Percentiles rank a stretch among this genome's conserved stretches.
Conservation (phyloP, 768 basidiomycete species). For the Boletus reticuloceps region DNA sequence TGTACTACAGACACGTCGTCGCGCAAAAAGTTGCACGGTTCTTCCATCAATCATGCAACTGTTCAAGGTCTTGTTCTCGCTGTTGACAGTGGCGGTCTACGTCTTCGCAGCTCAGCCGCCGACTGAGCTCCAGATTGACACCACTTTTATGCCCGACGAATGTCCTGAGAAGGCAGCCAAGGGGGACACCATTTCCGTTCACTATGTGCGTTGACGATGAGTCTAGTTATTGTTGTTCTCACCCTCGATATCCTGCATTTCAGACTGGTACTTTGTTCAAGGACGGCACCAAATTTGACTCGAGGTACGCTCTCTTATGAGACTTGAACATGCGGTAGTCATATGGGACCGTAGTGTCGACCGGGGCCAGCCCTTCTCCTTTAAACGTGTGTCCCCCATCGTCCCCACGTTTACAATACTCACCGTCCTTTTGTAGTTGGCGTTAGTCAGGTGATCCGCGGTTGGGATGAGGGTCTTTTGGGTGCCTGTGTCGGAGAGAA, state of each 20-base stretch:
- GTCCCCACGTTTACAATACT: background rate
- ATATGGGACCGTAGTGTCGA: slow-evolving; percentile 48
- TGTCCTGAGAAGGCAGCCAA: slow-evolving; percentile 54
- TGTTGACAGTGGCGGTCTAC: slow-evolving; percentile 45
- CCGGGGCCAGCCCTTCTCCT: slow-evolving; percentile 69
- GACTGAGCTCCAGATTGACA: slow-evolving; percentile 58
- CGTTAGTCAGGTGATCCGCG: slow-evolving; percentile 75
- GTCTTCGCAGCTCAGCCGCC: slow-evolving; percentile 50
- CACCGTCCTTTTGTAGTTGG: slow-evolving; percentile 51
- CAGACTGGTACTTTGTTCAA: slow-evolving; percentile 73
- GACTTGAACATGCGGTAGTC: background rate
- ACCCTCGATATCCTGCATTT: background rate
- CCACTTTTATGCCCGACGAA: slow-evolving; percentile 54
- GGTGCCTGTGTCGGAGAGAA: slow-evolving; percentile 90
- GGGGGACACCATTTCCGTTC: slow-evolving; percentile 68
- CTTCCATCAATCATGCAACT: slow-evolving; percentile 46
- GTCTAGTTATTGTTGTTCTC: background rate
- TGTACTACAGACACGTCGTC: too few relatives aligned
- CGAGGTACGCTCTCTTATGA: slow-evolving; percentile 50
- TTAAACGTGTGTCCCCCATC: slow-evolving; percentile 60
- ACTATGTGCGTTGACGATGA: slow-evolving; percentile 59
- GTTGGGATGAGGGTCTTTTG: slow-evolving; percentile 80
- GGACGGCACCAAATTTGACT: slow-evolving; percentile 85
- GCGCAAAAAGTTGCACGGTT: background rate
- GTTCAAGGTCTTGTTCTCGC: slow-evolving; percentile 44